Percentiles rank a stretch among this genome's conserved stretches.
phyloP scores from a whole-genome alignment of 805 yeast species.

The Starmerella vaccinii region DNA sequence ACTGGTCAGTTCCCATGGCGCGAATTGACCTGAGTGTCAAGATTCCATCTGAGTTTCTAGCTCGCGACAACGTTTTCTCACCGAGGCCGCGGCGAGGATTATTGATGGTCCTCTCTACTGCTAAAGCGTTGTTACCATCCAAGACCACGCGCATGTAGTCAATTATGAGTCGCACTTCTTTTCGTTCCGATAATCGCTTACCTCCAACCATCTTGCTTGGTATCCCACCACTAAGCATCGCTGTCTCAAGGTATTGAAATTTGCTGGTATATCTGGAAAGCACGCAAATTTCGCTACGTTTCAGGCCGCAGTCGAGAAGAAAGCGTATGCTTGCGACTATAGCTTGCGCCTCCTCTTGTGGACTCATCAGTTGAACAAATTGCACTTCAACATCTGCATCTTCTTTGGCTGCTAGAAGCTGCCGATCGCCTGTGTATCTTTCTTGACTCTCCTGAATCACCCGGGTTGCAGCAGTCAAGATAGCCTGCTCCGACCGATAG shows the following conservation, averaged over 20 bases:
- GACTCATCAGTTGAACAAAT: not conserved
- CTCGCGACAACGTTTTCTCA: conserved; percentile 36
- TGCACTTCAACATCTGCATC: conserved; percentile 1
- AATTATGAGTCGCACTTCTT: conserved; percentile 53
- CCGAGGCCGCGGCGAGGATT: conserved; percentile 65
- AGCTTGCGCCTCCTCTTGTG: not conserved
- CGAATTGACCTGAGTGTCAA: not conserved
- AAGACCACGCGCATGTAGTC: conserved; percentile 56
- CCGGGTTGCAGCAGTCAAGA: conserved; percentile 52
- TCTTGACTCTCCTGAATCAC: conserved; percentile 10
- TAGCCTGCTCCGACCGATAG: conserved; percentile 67
- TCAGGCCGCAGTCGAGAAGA: conserved; percentile 37
- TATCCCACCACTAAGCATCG: conserved; percentile 43
- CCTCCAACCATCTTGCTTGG: conserved; percentile 68
- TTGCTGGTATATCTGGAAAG: conserved; percentile 35
- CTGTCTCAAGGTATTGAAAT: conserved; percentile 52
- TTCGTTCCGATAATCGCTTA: conserved; percentile 65
- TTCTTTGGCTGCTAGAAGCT: conserved; percentile 25
- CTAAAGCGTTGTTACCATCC: conserved; percentile 49
- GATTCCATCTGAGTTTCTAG: conserved; percentile 20
- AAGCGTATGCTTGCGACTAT: conserved; percentile 43
- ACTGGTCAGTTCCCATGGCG: not conserved
- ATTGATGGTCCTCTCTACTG: conserved; percentile 48
- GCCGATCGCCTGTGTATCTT: conserved; percentile 8
- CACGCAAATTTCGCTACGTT: conserved; percentile 57